phyloP scores from a whole-genome alignment of 1,284 basidiomycete species.

The Bjerkandera adusta region DNA sequence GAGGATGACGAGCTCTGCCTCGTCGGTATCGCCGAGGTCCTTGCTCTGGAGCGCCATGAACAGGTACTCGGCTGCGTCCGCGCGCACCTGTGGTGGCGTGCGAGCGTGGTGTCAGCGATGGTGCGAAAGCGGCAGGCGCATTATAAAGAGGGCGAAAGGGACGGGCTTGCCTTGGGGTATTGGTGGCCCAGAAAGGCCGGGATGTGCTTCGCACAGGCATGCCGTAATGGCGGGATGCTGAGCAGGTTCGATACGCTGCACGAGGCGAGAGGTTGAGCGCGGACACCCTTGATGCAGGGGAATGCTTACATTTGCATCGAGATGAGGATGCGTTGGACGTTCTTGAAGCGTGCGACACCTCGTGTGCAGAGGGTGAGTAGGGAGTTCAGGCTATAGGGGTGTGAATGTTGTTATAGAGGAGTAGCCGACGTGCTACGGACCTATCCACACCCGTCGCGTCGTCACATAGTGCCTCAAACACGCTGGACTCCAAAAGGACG shows the following conservation, averaged over 20 bases:
- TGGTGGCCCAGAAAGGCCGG: slow-evolving; percentile 68
- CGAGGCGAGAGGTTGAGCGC: slow-evolving; percentile 8
- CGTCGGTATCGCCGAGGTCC: slow-evolving; percentile 66
- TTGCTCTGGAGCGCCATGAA: slow-evolving; percentile 72
- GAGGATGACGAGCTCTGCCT: slow-evolving; percentile 73
- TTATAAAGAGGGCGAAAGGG: background rate
- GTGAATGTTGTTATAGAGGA: slow-evolving; percentile 1
- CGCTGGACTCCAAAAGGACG: slow-evolving; percentile 67
- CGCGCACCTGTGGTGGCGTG: slow-evolving; percentile 56
- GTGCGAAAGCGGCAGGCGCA: background rate
- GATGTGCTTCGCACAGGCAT: slow-evolving; percentile 47
- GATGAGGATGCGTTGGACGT: slow-evolving; percentile 70
- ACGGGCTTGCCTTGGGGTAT: slow-evolving; percentile 67
- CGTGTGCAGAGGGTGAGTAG: slow-evolving; percentile 55
- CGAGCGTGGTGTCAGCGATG: background rate
- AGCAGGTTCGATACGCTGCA: slow-evolving; percentile 68
- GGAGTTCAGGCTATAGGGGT: slow-evolving; percentile 32
- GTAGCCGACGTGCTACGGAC: slow-evolving; percentile 35
- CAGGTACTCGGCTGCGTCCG: slow-evolving; percentile 77
- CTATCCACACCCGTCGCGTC: slow-evolving; percentile 45
- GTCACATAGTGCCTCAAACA: slow-evolving; percentile 44
- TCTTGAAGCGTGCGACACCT: slow-evolving; percentile 71
- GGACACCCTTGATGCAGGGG: slow-evolving; percentile 4
- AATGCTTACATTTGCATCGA: slow-evolving; percentile 76
- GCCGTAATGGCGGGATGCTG: slow-evolving; percentile 44